Evolutionary conservation across 176 grass and related monocot genomes (phyloP), one percentile per base, ranked within the genome.

Genomic region (Lolium perenne): DNA sequence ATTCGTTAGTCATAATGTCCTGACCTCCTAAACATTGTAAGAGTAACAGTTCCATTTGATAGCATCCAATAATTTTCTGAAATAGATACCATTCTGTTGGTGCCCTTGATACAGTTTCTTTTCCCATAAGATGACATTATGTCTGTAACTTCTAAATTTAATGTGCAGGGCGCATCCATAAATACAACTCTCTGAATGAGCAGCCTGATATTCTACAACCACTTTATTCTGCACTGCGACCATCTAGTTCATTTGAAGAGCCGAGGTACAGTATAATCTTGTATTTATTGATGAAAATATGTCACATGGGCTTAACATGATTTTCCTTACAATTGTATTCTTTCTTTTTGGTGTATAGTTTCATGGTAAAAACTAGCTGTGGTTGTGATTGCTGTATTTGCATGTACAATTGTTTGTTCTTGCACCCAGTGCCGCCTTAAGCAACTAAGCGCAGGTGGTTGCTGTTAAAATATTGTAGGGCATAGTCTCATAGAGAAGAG

Each of bases 141-240:
- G 45, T 51, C 12, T 75, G 47, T 51, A 5, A 15, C 29, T 51
- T 75, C 22, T 51, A 35, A 54, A 54, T 35, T 76, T 76, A 14
- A 10, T 76, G 25, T 18, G 48, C 87, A 98, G 96, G 96, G 77
- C 87, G 88, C 71, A 95, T 98, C 62, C 92, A 95, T 72, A 95
- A 92, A 82, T 95, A 98, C 88, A 98, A 98, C 84, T 91, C 90
- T 71, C 84, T 98, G 86, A 86, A 94, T 84, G 88, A 87, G 50
- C 91, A 82, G 61, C 96, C 96, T 89, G 96, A 98, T 74, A 88
- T 98, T 40, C 75, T 98, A 75, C 93, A 79, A 25, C 92, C 92
- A 75, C 89, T 98, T 66, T 98, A 98, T 82, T 94, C 96, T 88
- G 93, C 96, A 80, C 60, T 98, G 26, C 96, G 84, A 43, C 88